Base-by-base conservation (phyloP, 2,329 filamentous ascomycete species). In the Xylariaceae sp. region DNA sequence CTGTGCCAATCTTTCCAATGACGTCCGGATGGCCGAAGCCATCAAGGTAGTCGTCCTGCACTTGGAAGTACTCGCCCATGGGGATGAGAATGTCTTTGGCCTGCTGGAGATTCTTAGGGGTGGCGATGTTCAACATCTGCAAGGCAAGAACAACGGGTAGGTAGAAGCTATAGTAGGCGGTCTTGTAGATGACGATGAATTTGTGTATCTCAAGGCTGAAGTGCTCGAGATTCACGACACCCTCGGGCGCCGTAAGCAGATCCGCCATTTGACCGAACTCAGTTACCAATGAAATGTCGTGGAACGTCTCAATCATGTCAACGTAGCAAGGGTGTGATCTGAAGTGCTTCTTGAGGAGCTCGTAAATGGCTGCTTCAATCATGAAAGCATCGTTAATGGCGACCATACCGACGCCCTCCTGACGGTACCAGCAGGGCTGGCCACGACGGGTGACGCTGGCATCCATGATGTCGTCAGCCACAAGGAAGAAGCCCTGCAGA, bases 161-260 rank as follows among this genome's bases (percentile, higher is more conserved):
- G 80, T 97, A 97, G 83, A 99, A 99, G 72, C 89, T 95, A 82
- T 99, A 99, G 82, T 95, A 99, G 55, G 94, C 92, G 23, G 94
- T 99, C 86, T 99, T 99, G 87, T 96, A 97, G 77, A 96, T 90
- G 78, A 99, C 94, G 72, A 99, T 99, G 82, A 97, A 99, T 70
- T 82, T 87, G 82, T 96, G 96, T 82, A 96, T 99, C 63, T 92
- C 84, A 76, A 97, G 82, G 75, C 87, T 92, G 82, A 99, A 99
- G 81, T 96, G 96, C 82, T 90, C 82, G 65, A 99, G 87, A 77
- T 97, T 87, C 71, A 97, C 89, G 63, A 87, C 81, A 75, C 97
- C 92, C 78, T 99, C 94, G 48, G 94, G 94, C 44, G 94, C 94
- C 51, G 94, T 99, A 73, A 97, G 85, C 65, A 99, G 82, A 75